Evolutionary conservation across 495 filamentous ascomycete genomes (phyloP), one percentile per base, ranked within the genome.

Genomic region (Xylaria venustula): DNA sequence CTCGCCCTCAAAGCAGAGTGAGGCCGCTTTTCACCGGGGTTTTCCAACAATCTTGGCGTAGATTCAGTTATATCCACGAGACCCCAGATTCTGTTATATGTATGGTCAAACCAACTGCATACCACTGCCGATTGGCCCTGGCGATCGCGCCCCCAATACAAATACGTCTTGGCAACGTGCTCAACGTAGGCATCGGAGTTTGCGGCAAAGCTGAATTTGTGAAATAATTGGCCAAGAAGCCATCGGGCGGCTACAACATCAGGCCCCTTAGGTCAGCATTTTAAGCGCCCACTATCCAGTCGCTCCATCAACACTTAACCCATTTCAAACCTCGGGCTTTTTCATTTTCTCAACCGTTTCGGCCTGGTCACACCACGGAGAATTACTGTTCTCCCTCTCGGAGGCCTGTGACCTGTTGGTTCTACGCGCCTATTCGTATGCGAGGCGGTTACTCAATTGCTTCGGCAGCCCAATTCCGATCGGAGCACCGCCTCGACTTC

Each of bases 221-320:
- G 22, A 55, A n/a, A 55, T 55, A 40, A 55, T 55, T 55, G 53
- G 53, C 53, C 9, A 15, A 32, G 1, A 45, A 45, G 15, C 40
- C 6, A 15, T 32, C n/a, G 26, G 40, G 53, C 53, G 53, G 53
- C 26, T 55, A 55, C 53, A 55, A 9, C 25, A 32, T 44, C 53
- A 32, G 52, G 36, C 15, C 32, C 28, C 28, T 3, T 11, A 22
- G 5, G 8, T 4, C 19, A 9, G 14, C 3, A 8, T 23, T 30
- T 7, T 45, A 28, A 54, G 52, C 37, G 37, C 37, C 37, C 23
- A 22, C 6, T 15, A 1, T 28, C 53, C 53, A 55, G 53, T 55
- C 53, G 8, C 53, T 45, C 22, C 26, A 55, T 34, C 5, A 8
- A 45, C 53, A 26, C 53, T n/a, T 45, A 55, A 32, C 25, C 37